These are phyloP conservation scores for Saccharomycopsis lassenensis DNA, from an alignment of 805 yeast species.

Conservation along the genomic window DNA sequence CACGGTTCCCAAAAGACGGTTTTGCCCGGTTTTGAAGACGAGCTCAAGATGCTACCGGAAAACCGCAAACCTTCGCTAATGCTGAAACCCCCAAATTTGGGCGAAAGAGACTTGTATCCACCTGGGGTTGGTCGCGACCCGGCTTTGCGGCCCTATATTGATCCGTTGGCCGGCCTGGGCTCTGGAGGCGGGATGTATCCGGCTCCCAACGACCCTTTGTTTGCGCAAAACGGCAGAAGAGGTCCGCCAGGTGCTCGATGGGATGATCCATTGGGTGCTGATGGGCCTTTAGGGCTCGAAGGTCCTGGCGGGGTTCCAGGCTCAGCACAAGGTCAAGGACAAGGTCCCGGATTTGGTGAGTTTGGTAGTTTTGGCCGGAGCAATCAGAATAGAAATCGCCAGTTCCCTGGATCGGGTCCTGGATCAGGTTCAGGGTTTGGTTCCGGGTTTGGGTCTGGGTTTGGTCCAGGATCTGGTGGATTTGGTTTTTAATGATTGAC, in stretches of 20 bases:
- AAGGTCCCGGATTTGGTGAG: too few relatives aligned
- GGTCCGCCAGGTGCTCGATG: conserved; percentile 30
- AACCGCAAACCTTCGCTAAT: not conserved
- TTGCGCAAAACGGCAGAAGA: conserved; percentile 18
- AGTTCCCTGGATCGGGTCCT: too few relatives aligned
- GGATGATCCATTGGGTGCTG: conserved; percentile 29
- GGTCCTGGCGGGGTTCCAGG: too few relatives aligned
- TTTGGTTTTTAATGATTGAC: too few relatives aligned
- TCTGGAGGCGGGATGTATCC: conserved; percentile 27
- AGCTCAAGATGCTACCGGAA: conserved; percentile 22
- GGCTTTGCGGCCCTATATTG: conserved; percentile 22
- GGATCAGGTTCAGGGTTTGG: too few relatives aligned
- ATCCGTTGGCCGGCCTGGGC: conserved; percentile 16
- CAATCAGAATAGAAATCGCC: too few relatives aligned
- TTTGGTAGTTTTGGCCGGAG: too few relatives aligned
- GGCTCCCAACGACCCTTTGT: conserved; percentile 22
- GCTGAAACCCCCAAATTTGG: conserved; percentile 14
- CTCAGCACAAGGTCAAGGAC: too few relatives aligned
- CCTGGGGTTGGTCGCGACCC: conserved; percentile 25
- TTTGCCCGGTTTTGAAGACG: conserved; percentile 28
- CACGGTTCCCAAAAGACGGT: too few relatives aligned
- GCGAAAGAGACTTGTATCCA: conserved; percentile 27
- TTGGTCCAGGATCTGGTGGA: too few relatives aligned
- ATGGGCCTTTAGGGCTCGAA: too few relatives aligned
- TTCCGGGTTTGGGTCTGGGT: too few relatives aligned